A percentile compares a stretch with the other conserved stretches of the same genome.
These are phyloP conservation scores for Hypseocharis bilobata DNA, from an alignment of 441 rosid species.

Conservation along the genomic window DNA sequence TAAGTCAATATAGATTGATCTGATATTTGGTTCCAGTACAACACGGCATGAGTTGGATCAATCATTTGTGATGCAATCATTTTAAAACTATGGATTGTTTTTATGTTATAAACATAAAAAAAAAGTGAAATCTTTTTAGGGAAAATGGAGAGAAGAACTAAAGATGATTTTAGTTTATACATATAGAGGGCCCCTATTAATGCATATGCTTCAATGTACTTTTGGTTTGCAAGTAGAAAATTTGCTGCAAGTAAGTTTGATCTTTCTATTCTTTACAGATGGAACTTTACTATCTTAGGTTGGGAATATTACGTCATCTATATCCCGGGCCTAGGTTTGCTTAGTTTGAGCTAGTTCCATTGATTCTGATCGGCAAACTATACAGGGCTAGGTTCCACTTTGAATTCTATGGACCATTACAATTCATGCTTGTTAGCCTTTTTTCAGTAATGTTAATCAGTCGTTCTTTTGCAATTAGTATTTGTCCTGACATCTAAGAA, in stretches of 20 bases:
- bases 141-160: neutral
- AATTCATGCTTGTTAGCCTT: neutral
- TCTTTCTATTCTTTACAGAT: neutral
- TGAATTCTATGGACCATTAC: neutral
- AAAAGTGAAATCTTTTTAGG: neutral
- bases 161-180: neutral
- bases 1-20: neutral
- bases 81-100: neutral
- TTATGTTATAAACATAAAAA: too few relatives aligned
- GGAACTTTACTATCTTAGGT: constrained; percentile 1
- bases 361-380: neutral
- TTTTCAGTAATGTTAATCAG: neutral
- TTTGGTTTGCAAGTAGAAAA: neutral
- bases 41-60: neutral
- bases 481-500: neutral
- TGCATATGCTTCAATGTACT: neutral
- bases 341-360: neutral
- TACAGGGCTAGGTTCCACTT: neutral
- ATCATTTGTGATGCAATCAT: neutral
- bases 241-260: neutral
- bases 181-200: neutral
- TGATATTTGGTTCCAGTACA: neutral
- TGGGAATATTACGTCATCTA: neutral
- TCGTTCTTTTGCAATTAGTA: neutral
- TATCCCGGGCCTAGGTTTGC: neutral